These are phyloP conservation scores for Tulasnella sp. DNA, from an alignment of 768 basidiomycete species.

Conservation along the genomic window DNA sequence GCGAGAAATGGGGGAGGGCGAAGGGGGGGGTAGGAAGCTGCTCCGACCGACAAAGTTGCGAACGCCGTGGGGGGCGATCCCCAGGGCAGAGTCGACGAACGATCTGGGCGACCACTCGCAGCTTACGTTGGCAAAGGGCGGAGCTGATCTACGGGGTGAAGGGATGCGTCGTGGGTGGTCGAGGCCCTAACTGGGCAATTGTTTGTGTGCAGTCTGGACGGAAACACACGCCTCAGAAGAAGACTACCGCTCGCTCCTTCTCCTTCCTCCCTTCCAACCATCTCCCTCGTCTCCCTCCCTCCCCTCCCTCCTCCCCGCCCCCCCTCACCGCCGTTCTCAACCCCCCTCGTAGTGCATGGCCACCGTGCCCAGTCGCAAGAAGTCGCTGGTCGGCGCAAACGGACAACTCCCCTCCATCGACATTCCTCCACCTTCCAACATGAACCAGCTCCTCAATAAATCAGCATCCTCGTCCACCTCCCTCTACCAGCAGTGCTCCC, in stretches of 20 bases:
- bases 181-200: neutral
- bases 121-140: neutral
- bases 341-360: slow-evolving; percentile 45
- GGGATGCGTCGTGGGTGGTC: neutral
- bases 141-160: neutral
- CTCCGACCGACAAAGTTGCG: neutral
- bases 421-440: slow-evolving; percentile 71
- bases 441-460: slow-evolving; percentile 79
- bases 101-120: neutral
- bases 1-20: neutral
- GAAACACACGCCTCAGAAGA: neutral
- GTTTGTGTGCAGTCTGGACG: neutral
- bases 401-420: slow-evolving; percentile 56
- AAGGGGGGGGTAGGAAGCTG: neutral
- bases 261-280: slow-evolving; percentile 17
- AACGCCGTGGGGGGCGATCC: neutral
- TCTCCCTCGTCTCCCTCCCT: neutral
- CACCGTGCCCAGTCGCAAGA: slow-evolving; percentile 60
- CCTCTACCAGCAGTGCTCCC: slow-evolving; percentile 89
- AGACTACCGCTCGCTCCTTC: neutral
- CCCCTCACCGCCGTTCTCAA: neutral
- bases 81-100: neutral
- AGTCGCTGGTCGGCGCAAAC: slow-evolving; percentile 61
- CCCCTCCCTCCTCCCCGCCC: neutral
- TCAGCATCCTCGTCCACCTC: slow-evolving; percentile 84